A percentile compares a stretch with the other conserved stretches of the same genome.
Evolutionary conservation across 129 eudicot genomes (phyloP).

Genomic region (Gnaphalium uliginosum): DNA sequence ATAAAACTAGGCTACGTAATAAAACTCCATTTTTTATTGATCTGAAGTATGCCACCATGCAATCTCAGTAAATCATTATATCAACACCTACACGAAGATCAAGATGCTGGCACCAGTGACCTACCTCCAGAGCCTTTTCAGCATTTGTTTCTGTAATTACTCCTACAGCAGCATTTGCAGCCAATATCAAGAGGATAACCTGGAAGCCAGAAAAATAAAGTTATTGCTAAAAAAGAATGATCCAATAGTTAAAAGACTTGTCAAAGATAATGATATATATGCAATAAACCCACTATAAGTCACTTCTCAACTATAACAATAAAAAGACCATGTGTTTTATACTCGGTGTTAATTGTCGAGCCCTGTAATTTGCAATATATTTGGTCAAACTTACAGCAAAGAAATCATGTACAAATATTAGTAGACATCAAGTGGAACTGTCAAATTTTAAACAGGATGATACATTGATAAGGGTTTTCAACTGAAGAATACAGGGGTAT

Average conservation of each 20-base stretch:
- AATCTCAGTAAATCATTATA: neutral
- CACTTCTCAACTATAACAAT: neutral
- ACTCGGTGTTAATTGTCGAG: neutral
- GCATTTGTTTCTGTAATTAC: slow-evolving; percentile 99
- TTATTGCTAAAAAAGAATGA: neutral
- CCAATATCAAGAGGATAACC: slow-evolving; percentile 96
- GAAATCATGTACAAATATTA: neutral
- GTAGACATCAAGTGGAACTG: neutral
- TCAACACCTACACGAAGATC: neutral
- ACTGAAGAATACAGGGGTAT: neutral
- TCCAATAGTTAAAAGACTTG: neutral
- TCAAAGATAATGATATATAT: neutral
- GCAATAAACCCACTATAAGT: neutral
- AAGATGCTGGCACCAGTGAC: slow-evolving; percentile 6
- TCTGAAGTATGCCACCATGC: neutral
- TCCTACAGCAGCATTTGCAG: slow-evolving; percentile 98
- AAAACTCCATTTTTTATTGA: no score
- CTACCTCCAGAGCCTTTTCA: slow-evolving; percentile 95
- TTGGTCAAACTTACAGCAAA: slow-evolving; percentile 1
- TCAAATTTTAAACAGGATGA: neutral
- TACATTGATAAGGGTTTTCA: neutral
- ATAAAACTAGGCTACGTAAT: no score
- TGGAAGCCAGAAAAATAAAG: slow-evolving; percentile 27
- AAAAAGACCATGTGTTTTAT: neutral
- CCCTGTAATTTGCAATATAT: neutral